Base-by-base conservation (phyloP, 169 alveolate species). In the Plasmodium yoelii region DNA sequence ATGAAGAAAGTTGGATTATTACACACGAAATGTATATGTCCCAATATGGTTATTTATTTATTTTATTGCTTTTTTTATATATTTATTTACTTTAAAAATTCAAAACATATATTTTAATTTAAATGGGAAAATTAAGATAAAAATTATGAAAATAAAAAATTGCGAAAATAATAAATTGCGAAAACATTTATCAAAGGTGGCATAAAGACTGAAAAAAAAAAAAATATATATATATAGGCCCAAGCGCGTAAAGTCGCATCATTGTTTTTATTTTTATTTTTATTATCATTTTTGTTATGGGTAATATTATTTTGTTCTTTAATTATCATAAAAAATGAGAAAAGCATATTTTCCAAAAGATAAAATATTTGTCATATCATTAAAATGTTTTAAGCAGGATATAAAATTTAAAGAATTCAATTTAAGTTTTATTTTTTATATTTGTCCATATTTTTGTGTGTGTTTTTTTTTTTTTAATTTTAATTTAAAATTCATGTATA, bases 351-450 rank as follows among this genome's bases (percentile, higher is more conserved):
- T 51, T 51, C 44, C 15, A 69, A 46, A 68, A 68, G 42, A 68
- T 42, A 68, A 68, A 68, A 42, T 28, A 65, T 44, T 68, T 70
- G 82, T 51, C 18, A 70, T 59, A 22, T 57, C 82, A 39, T 51
- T 18, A 19, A 18, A 70, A 70, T 34, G 44, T 59, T 71, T 71
- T 24, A 71, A 53, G 84, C 49, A 71, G 13, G 42, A 28, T 26
- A 19, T 15, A 51, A 28, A 55, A 55, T 24, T 70, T 71, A 49
- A 42, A 71, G 55, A 59, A 49, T 15, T 64, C 22, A 18, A 19
- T 19, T 42, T 53, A 39, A 10, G 42, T n/a, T 44, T 44, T 69
- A 56, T 69, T 22, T n/a, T 44, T 49, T 34, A 15, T 53, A 22
- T 22, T 71, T 71, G 84, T 71, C 68, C 84, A 19, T 59, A 71